Evolutionary conservation across 176 grass and related monocot genomes (phyloP).

Genomic region (Pontederia paniculata): DNA sequence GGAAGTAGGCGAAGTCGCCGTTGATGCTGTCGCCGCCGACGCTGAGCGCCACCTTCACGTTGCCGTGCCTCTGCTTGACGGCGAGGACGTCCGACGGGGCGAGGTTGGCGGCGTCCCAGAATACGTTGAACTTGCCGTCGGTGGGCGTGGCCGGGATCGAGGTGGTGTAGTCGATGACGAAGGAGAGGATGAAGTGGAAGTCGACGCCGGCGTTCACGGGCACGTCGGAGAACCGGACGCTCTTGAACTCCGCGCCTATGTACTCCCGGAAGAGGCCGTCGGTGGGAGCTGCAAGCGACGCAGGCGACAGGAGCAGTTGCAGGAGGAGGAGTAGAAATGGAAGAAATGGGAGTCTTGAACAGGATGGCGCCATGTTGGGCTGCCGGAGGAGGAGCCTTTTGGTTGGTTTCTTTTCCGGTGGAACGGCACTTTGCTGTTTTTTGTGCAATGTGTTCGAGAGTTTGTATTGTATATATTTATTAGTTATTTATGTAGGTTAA

Average conservation of each 20-base stretch:
- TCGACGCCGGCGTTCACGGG: conserved; percentile 9
- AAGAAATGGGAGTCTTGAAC: background rate
- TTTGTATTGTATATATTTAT: too few relatives aligned
- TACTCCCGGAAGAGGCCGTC: background rate
- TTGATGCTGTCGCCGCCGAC: conserved; percentile 11
- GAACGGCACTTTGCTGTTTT: too few relatives aligned
- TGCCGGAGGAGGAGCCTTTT: background rate
- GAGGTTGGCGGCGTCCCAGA: conserved; percentile 7
- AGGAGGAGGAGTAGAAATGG: background rate
- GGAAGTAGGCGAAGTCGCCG: background rate
- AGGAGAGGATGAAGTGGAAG: conserved; percentile 19
- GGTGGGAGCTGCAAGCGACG: background rate
- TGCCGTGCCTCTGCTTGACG: conserved; percentile 3
- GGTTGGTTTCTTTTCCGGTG: background rate
- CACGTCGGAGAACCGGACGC: conserved; percentile 6
- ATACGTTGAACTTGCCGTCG: background rate
- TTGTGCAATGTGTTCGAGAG: too few relatives aligned
- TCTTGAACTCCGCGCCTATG: background rate
- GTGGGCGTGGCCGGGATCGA: background rate
- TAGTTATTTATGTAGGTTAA: too few relatives aligned
- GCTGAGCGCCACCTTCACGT: conserved; percentile 7
- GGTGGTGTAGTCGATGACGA: conserved; percentile 14
- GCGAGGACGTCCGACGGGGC: background rate
- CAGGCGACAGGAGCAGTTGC: background rate
- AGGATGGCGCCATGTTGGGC: background rate